phyloP scores from a whole-genome alignment of 805 yeast genomes.

The Scheffersomyces spartinae region DNA sequence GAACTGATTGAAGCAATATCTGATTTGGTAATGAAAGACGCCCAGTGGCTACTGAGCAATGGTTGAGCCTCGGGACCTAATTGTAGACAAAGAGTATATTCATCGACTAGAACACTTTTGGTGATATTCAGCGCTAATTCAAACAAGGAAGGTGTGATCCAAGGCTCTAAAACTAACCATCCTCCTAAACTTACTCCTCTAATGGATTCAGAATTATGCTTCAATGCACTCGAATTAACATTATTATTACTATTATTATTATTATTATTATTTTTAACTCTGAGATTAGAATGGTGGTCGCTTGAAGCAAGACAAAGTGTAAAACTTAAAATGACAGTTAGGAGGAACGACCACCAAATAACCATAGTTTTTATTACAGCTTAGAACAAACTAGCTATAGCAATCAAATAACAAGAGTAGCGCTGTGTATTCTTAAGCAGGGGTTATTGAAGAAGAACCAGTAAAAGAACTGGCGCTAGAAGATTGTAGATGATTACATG shows the following conservation, averaged over 20 bases:
- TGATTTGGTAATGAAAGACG: constrained; percentile 43
- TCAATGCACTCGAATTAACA: neutral
- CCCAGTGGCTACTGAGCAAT: constrained; percentile 43
- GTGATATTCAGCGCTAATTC: constrained; percentile 17
- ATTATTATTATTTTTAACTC: too few species aligned
- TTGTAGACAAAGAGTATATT: constrained; percentile 38
- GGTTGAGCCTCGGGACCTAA: constrained; percentile 37
- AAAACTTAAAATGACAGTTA: too few species aligned
- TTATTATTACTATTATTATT: neutral
- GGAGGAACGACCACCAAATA: too few species aligned
- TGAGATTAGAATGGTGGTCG: too few species aligned
- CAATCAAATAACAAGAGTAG: too few species aligned
- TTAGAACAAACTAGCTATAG: too few species aligned
- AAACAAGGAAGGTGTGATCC: constrained; percentile 55
- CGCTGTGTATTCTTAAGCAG: too few species aligned
- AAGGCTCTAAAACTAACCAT: constrained; percentile 65
- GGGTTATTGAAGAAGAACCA: too few species aligned
- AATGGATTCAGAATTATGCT: neutral
- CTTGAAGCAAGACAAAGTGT: too few species aligned
- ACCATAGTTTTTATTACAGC: too few species aligned
- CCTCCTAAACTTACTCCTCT: constrained; percentile 58
- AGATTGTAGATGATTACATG: too few species aligned
- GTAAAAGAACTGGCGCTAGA: too few species aligned
- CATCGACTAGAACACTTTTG: constrained; percentile 43
- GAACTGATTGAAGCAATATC: constrained; percentile 42